Evolutionary conservation across 2,329 filamentous ascomycete genomes (phyloP), one percentile per base, ranked within the genome.

Genomic region (Endothia cerciana): DNA sequence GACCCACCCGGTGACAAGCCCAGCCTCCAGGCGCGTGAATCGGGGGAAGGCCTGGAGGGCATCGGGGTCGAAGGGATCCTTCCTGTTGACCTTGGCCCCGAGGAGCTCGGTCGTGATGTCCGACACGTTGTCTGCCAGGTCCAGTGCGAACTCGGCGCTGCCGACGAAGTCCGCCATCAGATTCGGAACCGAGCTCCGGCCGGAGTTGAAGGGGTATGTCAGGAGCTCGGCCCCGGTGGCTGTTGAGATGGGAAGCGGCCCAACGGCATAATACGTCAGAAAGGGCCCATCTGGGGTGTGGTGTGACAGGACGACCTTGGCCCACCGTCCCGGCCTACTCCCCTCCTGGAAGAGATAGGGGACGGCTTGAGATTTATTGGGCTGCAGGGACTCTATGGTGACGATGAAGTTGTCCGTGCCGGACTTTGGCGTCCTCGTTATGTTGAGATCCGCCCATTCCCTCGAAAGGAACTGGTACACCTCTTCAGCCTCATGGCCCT

Each of bases 191-290:
- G 73, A 71, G 25, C 77, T 76, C 4, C 77, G 76, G 8, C 78
- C 78, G 5, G 80, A 80, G 71, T 81, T 82, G 73, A 78, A 81
- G 22, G 76, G 73, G 70, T 81, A 82, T 60, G 79, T 77, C 13
- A 82, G 72, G 55, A 77, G 76, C 62, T 77, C 69, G 33, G 80
- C 72, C 19, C 69, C 77, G 5, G 80, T 81, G 22, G 75, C 68
- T 25, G 70, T 62, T 8, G 72, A 73, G 3, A 83, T 74, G 1
- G 82, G 83, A 3, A 85, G 75, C 2, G 83, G 82, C 0, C 82
- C 82, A 36, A 84, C 77, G 75, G 82, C 81, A 69, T 80, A 83
- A 68, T 84, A 81, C 64, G 82, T 78, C 5, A 78, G 79, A 36
- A 80, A 76, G 1, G 81, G 81, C 15, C 78, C 75, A 4, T 70